phyloP scores from a whole-genome alignment of 2,329 filamentous ascomycete species.

The Aureobasidium sp. region DNA sequence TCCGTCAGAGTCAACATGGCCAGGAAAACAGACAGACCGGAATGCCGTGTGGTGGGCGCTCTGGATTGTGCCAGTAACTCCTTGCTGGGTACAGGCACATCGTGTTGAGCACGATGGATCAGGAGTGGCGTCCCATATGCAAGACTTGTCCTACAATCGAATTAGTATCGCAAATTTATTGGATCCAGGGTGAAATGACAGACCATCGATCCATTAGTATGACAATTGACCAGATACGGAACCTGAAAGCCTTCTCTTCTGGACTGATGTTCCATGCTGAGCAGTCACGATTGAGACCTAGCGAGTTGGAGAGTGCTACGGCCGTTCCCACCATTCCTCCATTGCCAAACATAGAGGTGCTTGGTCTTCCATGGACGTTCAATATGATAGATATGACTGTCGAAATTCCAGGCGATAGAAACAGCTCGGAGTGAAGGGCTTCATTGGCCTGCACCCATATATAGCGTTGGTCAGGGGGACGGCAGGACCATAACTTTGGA shows the following conservation, averaged over 20 bases:
- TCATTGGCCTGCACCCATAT: slow-evolving; percentile 37
- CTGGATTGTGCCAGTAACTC: slow-evolving; percentile 20
- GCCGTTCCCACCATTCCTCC: slow-evolving; percentile 48
- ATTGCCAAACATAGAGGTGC: slow-evolving; percentile 39
- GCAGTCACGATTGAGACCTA: slow-evolving; percentile 50
- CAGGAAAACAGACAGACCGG: background rate
- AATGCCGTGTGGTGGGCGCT: background rate
- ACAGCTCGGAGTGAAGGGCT: slow-evolving; percentile 33
- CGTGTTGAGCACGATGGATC: slow-evolving; percentile 47
- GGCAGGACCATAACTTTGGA: slow-evolving; percentile 29
- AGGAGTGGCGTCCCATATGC: slow-evolving; percentile 50
- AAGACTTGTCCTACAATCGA: slow-evolving; percentile 42
- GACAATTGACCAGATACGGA: slow-evolving; percentile 51
- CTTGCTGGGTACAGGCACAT: slow-evolving; percentile 47
- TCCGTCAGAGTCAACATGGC: background rate
- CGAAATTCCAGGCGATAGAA: slow-evolving; percentile 33
- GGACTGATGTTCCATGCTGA: slow-evolving; percentile 46
- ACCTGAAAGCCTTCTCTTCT: slow-evolving; percentile 46
- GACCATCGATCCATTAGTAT: slow-evolving; percentile 50
- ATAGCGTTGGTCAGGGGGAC: slow-evolving; percentile 33
- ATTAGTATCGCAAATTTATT: no score
- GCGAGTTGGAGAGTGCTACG: slow-evolving; percentile 48
- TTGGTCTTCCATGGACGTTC: slow-evolving; percentile 35
- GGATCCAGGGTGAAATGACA: background rate
- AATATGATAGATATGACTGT: slow-evolving; percentile 35